Base-by-base conservation (phyloP, 2,329 filamentous ascomycete genomes). In the Purpureocillium takamizusanense region DNA sequence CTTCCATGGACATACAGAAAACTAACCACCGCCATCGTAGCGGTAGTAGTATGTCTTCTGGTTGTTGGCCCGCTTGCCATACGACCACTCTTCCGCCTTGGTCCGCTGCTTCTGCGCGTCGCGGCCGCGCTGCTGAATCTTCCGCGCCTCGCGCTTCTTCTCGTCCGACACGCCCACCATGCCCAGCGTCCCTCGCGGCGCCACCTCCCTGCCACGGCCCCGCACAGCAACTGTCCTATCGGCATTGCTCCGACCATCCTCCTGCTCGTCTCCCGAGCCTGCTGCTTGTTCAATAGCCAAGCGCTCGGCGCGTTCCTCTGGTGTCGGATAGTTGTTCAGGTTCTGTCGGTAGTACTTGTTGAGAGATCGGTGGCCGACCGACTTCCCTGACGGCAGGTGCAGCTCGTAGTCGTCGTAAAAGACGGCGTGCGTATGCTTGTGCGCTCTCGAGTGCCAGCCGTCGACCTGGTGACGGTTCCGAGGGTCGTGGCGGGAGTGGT, bases 361-460 rank as follows among this genome's bases (percentile, higher is more conserved):
- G 38, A 95, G 65, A 7, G 86, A 92, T 35, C 92, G 79, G 59
- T 98, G 92, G 30, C 92, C 92, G 29, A 94, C 88, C 7, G 85
- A 84, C 44, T 85, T 83, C 38, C 92, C 92, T 4, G 84, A 87
- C 2, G 92, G 92, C 11, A 98, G 76, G 55, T 98, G 88, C 38
- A 98, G 74, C 61, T 97, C 92, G 53, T 86, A 89, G 33, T 98
- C 92, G 51, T 94, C 86, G 54, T 94, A 81, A 59, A 94, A 95
- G 16, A 86, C 85, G 29, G 86, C 81, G 45, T 83, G 76, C 4
- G 76, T 60, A 48, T 81, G 59, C 48, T 86, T 83, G 63, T 94
- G 83, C 2, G 84, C 83, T 56, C 88, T 85, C 3, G 84, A 89
- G 57, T 94, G 84, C 69, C 76, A 89, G 38, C 86, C 84, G 54